These are phyloP conservation scores for Citrullus amarus DNA, from an alignment of 306 rosid species.

Conservation along the genomic window DNA sequence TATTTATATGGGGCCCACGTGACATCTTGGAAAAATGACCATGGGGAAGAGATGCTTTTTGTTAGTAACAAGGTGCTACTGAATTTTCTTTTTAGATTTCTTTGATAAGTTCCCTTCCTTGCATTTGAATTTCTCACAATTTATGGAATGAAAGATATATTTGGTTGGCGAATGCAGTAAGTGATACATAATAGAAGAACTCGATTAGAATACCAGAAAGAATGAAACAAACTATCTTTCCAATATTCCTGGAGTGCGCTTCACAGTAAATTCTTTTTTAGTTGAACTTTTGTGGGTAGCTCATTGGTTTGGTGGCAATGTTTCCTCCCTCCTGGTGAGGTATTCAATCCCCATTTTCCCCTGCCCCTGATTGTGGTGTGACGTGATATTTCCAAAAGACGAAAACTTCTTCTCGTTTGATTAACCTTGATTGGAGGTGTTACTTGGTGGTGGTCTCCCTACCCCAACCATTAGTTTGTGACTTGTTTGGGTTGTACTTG, in stretches of 20 bases:
- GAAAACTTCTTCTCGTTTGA: neutral
- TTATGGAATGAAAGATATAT: neutral
- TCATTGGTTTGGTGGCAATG: neutral
- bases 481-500: neutral
- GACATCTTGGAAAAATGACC: constrained; percentile 98
- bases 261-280: neutral
- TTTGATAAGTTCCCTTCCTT: neutral
- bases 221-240: neutral
- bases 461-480: neutral
- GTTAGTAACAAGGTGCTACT: constrained; percentile 74
- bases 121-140: neutral
- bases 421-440: neutral
- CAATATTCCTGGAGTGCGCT: neutral
- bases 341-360: neutral
- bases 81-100: neutral
- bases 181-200: neutral
- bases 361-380: neutral
- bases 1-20: constrained; percentile 82
- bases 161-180: neutral
- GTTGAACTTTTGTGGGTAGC: neutral
- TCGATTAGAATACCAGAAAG: neutral
- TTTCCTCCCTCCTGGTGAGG: neutral
- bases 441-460: neutral
- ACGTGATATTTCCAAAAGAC: neutral
- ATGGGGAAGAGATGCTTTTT: constrained; percentile 82